Conservation (phyloP, 805 yeast species). For the Nakazawaea ernobii region DNA sequence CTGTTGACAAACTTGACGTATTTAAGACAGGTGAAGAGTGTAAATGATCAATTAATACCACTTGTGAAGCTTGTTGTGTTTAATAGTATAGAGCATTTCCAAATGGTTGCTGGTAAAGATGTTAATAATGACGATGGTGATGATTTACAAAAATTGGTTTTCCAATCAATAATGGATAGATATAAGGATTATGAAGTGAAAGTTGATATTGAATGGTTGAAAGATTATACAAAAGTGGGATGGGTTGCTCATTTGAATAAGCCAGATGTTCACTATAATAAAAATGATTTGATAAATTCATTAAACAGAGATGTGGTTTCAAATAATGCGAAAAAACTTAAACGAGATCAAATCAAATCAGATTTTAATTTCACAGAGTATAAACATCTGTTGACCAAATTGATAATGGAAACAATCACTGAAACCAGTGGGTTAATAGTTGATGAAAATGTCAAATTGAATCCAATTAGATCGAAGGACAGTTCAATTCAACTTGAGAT, state of each 20-base stretch:
- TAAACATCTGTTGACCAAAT: constrained; percentile 30
- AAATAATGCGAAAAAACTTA: constrained; percentile 12
- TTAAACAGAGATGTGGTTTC: constrained; percentile 15
- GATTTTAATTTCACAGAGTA: constrained; percentile 18
- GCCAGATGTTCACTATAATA: constrained; percentile 13
- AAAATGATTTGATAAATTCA: constrained; percentile 15
- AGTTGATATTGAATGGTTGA: constrained; percentile 24
- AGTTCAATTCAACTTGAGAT: constrained; percentile 32
- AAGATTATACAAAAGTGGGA: constrained; percentile 10
- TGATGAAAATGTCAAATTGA: constrained; percentile 17
- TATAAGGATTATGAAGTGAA: constrained; percentile 8
- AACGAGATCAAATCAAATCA: constrained; percentile 12
- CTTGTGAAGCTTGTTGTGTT: constrained; percentile 38
- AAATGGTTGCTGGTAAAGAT: constrained; percentile 16
- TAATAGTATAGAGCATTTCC: constrained; percentile 41
- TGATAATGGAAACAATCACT: constrained; percentile 28
- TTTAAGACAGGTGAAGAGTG: constrained; percentile 12
- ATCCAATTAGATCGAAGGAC: constrained; percentile 27
- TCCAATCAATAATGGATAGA: constrained; percentile 17
- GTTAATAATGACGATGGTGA: not conserved
- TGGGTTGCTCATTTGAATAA: constrained; percentile 16
- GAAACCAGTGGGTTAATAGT: constrained; percentile 21
- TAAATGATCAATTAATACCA: constrained; percentile 27
- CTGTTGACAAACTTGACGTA: constrained; percentile 21
- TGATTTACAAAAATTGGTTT: constrained; percentile 12